These are phyloP conservation scores for Daedaleopsis nitida DNA, from an alignment of 768 basidiomycete species.

Conservation along the genomic window DNA sequence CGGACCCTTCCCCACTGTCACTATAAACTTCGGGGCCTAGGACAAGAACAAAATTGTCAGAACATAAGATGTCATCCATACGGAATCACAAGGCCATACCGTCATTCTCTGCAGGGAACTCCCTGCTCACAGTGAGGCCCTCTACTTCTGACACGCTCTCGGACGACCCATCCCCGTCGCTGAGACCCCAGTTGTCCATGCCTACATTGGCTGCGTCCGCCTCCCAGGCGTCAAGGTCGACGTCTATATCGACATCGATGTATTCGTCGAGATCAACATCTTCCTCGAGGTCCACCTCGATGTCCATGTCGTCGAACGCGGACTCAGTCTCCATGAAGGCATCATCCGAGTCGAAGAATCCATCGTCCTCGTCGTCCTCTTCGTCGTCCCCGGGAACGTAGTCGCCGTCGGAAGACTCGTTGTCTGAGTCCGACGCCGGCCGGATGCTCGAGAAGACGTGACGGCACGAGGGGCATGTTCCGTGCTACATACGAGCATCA, in stretches of 20 bases:
- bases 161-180: constrained; percentile 35
- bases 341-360: constrained; percentile 47
- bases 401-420: constrained; percentile 70
- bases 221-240: constrained; percentile 12
- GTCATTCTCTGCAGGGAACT: constrained; percentile 7
- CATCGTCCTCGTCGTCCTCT: constrained; percentile 44
- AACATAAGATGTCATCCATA: not conserved
- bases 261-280: constrained; percentile 28
- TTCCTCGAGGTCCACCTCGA: constrained; percentile 21
- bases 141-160: constrained; percentile 27
- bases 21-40: constrained; percentile 14
- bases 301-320: constrained; percentile 43
- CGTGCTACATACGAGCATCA: constrained; percentile 47
- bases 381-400: constrained; percentile 62
- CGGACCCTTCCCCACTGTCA: constrained; percentile 8
- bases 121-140: constrained; percentile 13
- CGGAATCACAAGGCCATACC: not conserved
- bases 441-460: constrained; percentile 57
- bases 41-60: not conserved
- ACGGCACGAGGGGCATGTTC: constrained; percentile 71
- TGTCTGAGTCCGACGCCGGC: constrained; percentile 54
- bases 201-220: constrained; percentile 23
- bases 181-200: constrained; percentile 42
- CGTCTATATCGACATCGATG: constrained; percentile 20
- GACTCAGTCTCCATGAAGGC: constrained; percentile 39